Base-by-base conservation (phyloP, 768 basidiomycete species). In the Suillus bovinus region DNA sequence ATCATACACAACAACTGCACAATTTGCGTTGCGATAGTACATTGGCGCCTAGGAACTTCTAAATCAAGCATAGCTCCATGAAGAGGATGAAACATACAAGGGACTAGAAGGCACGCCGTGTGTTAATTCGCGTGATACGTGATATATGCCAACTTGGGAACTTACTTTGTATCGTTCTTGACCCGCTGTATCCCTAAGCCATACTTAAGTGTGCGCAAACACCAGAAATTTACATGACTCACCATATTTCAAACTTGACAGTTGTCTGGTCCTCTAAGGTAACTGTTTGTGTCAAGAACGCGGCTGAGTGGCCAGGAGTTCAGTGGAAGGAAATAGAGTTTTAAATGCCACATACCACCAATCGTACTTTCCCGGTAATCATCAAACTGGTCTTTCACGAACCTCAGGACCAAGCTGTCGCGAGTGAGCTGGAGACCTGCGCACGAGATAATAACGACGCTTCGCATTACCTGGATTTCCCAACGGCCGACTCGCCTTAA, bases 241-340 rank as follows among this genome's bases (percentile, higher is more conserved):
- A 95, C 96, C 95, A 96, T 72, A 96, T 96, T 80, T 98, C 96
- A 72, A 99, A 99, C 82, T 99, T 99, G 71, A 99, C 93, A 27
- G 88, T 88, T 27, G 91, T 91, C 65, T 89, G 87, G 72, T 95
- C 91, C 55, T 95, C 90, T 44, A 97, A 83, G 14, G 87, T 89
- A 36, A 99, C 93, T 4, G 96, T 97, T 76, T 99, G 96, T n/a
- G 97, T 98, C 67, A 99, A 77, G 83, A 99, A 99, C 39, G 96
- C 96, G 63, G 96, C 96, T 94, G 69, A 61, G 60, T 33, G 42
- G 49, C 59, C 65, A 68, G 6, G 42, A 62, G 69, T 70, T 68
- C 69, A 67, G 59, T 52, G 39, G 57, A 69, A 17, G 47, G 36
- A 42, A 49, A 62, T 24, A 53, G 17, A 27, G 24, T 34, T 53